These are phyloP conservation scores for Nymphaea thermarum DNA, from an alignment of 164 flowering plant genomes.

Conservation along the genomic window DNA sequence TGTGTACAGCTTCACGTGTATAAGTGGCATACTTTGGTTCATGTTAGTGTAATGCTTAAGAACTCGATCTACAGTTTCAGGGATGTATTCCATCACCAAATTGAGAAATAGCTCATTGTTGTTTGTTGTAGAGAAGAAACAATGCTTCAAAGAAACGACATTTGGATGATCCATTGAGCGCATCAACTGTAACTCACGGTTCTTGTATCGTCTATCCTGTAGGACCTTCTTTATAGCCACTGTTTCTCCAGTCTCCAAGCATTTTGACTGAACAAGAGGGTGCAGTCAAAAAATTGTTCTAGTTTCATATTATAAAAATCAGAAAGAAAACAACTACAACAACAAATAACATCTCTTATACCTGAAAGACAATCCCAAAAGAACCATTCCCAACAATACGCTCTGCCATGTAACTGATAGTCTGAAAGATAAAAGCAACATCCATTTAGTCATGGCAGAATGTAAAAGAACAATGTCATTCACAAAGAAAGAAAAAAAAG, in stretches of 20 bases:
- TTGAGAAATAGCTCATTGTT: slow-evolving; percentile 86
- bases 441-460: too few relatives aligned
- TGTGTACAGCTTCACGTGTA: slow-evolving; percentile 82
- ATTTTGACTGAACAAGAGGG: slow-evolving; percentile 50
- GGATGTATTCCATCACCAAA: slow-evolving; percentile 93
- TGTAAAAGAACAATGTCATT: too few relatives aligned
- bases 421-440: slow-evolving; percentile 27
- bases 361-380: slow-evolving; percentile 95
- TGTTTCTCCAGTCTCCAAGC: slow-evolving; percentile 87
- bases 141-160: slow-evolving; percentile 76
- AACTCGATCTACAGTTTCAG: slow-evolving; percentile 72
- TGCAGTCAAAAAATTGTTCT: too few relatives aligned
- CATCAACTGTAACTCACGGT: slow-evolving; percentile 91
- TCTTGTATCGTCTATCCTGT: slow-evolving; percentile 89
- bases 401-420: slow-evolving; percentile 96
- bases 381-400: slow-evolving; percentile 96
- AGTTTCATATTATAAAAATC: not conserved
- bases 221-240: slow-evolving; percentile 92
- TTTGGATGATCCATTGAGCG: slow-evolving; percentile 93
- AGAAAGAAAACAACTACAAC: not conserved
- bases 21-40: slow-evolving; percentile 90
- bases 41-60: slow-evolving; percentile 65
- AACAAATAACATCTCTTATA: slow-evolving; percentile 7
- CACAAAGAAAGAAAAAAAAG: slow-evolving; percentile 9
- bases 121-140: slow-evolving; percentile 89